Evolutionary conservation across 2,329 filamentous ascomycete genomes (phyloP), one percentile per base, ranked within the genome.

Genomic region (Rhynchosporium agropyri): DNA sequence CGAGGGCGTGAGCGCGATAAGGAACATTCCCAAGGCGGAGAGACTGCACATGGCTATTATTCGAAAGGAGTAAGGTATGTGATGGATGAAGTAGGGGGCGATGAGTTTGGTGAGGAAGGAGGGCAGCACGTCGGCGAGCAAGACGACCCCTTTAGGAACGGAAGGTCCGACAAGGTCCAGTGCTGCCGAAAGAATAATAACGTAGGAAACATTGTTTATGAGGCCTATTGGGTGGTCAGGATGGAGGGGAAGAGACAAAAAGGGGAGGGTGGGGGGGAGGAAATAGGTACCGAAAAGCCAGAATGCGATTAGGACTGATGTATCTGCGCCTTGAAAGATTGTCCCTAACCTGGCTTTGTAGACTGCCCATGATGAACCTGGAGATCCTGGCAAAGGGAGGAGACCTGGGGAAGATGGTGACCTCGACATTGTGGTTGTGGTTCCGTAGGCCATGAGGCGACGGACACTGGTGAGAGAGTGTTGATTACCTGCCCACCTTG

Each of bases 181-280:
- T 3, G 95, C 95, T 42, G 95, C 91, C 36, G 92, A 96, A 72
- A 99, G 89, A 74, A 98, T 95, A 76, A 98, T 91, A 61, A 98
- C 94, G 77, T 97, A 98, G 78, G 97, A 89, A 70, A 98, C 91
- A 79, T 98, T 98, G 78, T 99, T 98, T 75, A 98, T 95, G 20
- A 95, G 80, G 58, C 91, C 91, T 94, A 36, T 7, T 53, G n/a
- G 56, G 50, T n/a, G 26, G 42, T 36, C 10, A 60, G 64, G 63
- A 65, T 38, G 36, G 28, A n/a, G 15, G 42, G 53, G 33, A 48
- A n/a, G 20, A 20, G 20, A 20, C 20, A 20, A 20, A 20, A 20
- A 20, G 20, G 20, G 20, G 20, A 20, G 20, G 20, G 20, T n/a
- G n/a, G 67, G 40, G 46, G n/a, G 4, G 46, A 53, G 20, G 13